These are phyloP conservation scores for Dendrostoma leiphaemia DNA, from an alignment of 2,329 filamentous ascomycete genomes.

Conservation along the genomic window DNA sequence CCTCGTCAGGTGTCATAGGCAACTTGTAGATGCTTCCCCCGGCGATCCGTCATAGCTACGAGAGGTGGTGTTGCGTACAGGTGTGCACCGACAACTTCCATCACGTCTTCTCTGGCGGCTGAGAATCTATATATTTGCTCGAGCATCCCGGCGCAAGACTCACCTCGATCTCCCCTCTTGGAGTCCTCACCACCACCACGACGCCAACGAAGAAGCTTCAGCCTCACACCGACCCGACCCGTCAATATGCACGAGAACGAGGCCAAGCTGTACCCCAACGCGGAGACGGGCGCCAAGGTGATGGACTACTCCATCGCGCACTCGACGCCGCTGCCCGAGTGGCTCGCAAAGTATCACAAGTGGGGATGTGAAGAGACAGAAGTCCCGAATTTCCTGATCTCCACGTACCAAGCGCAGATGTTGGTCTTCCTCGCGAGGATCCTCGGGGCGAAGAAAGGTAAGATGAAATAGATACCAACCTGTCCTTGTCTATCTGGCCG, in stretches of 20 bases:
- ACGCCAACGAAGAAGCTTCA: background rate
- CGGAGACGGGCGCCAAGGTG: slow-evolving; percentile 38
- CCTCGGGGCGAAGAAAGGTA: slow-evolving; percentile 32
- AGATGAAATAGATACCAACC: background rate
- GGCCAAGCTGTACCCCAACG: slow-evolving; percentile 41
- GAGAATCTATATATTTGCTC: background rate
- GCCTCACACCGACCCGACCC: background rate
- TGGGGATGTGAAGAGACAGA: slow-evolving; percentile 20
- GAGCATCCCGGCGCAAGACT: background rate
- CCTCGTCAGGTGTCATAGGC: no score
- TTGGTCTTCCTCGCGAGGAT: slow-evolving; percentile 38
- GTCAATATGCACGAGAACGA: slow-evolving; percentile 36
- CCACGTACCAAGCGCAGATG: slow-evolving; percentile 25
- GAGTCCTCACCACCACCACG: no score
- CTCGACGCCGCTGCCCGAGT: slow-evolving; percentile 40
- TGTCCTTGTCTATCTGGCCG: background rate
- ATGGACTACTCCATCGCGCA: slow-evolving; percentile 38
- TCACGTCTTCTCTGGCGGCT: background rate
- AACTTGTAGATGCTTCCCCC: background rate
- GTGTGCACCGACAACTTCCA: background rate
- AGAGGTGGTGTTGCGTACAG: background rate
- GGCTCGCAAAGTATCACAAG: slow-evolving; percentile 42
- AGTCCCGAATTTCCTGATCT: slow-evolving; percentile 23
- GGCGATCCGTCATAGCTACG: background rate
- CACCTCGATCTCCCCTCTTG: no score